phyloP scores from a whole-genome alignment of 176 grass and related monocot genomes.

The Musa itinerans region DNA sequence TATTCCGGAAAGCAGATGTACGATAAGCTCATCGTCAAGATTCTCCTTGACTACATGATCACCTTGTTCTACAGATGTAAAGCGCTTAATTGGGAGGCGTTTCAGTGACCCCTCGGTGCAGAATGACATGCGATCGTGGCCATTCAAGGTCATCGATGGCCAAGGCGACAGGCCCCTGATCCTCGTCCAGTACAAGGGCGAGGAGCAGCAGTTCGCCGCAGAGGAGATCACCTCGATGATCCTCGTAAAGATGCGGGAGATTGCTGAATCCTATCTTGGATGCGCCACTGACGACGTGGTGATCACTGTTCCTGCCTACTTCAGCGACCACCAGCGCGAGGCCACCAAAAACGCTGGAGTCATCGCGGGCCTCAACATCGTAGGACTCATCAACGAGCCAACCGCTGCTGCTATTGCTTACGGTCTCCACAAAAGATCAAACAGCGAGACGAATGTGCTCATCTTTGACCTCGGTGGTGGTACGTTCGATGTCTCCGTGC shows the following conservation, averaged over 20 bases:
- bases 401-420: slow-evolving; percentile 7
- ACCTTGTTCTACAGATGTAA: neutral
- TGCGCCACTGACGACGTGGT: neutral
- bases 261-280: neutral
- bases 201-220: neutral
- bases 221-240: neutral
- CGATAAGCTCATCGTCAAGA: no score
- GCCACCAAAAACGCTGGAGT: slow-evolving; percentile 1
- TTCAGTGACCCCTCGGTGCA: neutral
- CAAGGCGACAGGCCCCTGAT: slow-evolving; percentile 1
- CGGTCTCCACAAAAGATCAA: neutral
- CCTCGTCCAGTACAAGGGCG: neutral
- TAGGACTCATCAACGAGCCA: neutral
- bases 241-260: neutral
- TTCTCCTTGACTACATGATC: no score
- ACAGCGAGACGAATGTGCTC: neutral
- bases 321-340: neutral
- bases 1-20: no score
- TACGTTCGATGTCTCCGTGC: neutral
- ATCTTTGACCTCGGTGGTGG: no score
- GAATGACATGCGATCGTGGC: neutral
- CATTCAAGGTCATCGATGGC: slow-evolving; percentile 3
- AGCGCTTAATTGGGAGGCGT: neutral
- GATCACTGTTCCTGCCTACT: neutral
- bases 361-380: neutral